These are phyloP conservation scores for Trypanosomatidae sp. DNA, from an alignment of 208 protist genomes.

Conservation along the genomic window DNA sequence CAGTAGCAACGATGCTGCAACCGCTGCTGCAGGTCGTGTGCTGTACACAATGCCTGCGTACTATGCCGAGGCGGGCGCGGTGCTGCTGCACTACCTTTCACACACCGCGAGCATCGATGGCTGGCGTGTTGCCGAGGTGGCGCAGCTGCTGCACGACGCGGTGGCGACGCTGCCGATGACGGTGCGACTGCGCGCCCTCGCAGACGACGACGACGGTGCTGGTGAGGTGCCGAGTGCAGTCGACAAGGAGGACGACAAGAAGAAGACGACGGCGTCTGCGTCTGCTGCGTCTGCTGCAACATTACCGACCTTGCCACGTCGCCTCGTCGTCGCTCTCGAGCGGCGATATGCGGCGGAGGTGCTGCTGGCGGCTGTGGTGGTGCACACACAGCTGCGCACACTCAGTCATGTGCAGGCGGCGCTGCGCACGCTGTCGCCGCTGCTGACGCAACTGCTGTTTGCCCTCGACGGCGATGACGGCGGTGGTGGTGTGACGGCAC, in stretches of 20 bases:
- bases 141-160: slow-evolving; percentile 21
- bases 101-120: slow-evolving; percentile 13
- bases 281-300: neutral
- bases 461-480: slow-evolving; percentile 6
- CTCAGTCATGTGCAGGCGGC: slow-evolving; percentile 52
- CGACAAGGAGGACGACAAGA: slow-evolving; percentile 1
- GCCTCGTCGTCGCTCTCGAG: slow-evolving; percentile 22
- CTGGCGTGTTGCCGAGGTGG: slow-evolving; percentile 20
- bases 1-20: neutral
- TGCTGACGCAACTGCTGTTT: slow-evolving; percentile 7
- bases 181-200: slow-evolving; percentile 51
- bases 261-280: neutral
- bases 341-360: slow-evolving; percentile 56
- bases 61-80: slow-evolving; percentile 36
- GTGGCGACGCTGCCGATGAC: slow-evolving; percentile 43
- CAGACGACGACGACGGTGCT: neutral
- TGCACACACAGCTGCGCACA: slow-evolving; percentile 56
- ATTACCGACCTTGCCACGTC: slow-evolving; percentile 11
- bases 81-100: slow-evolving; percentile 28
- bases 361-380: slow-evolving; percentile 48
- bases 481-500: too few species aligned
- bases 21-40: neutral
- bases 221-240: neutral
- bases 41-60: slow-evolving; percentile 49
- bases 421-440: slow-evolving; percentile 42